A percentile compares a stretch with the other conserved stretches of the same genome.
phyloP scores from a whole-genome alignment of 2,329 filamentous ascomycete species.

The Aspergillus quadricinctus region DNA sequence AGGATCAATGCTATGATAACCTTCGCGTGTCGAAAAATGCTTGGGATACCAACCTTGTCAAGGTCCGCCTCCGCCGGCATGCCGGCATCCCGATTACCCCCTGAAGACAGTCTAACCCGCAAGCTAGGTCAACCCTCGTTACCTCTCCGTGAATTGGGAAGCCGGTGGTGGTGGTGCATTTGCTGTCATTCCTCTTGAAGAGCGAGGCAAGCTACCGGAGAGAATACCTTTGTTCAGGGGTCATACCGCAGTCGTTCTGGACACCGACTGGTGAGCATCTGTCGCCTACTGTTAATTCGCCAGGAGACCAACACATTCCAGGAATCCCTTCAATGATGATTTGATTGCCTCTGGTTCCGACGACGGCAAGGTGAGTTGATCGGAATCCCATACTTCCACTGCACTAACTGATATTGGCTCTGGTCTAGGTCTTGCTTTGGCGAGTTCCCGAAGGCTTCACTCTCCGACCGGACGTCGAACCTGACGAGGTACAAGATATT shows the following conservation, averaged over 20 bases:
- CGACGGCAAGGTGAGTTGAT: conserved; percentile 68
- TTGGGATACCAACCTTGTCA: conserved; percentile 98
- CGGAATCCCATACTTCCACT: neutral
- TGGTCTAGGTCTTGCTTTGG: conserved; percentile 76
- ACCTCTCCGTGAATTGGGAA: conserved; percentile 98
- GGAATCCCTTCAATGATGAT: conserved; percentile 94
- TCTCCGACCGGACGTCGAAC: conserved; percentile 69
- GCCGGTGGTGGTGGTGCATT: conserved; percentile 93
- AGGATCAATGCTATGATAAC: conserved; percentile 98
- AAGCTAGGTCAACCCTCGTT: conserved; percentile 83
- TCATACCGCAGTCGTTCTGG: conserved; percentile 90
- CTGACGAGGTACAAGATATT: conserved; percentile 76
- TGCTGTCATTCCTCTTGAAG: conserved; percentile 85
- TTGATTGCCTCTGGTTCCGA: conserved; percentile 92
- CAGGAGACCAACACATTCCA: conserved; percentile 33
- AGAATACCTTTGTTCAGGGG: conserved; percentile 92
- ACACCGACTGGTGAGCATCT: conserved; percentile 81
- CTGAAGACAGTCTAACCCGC: conserved; percentile 16
- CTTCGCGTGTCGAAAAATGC: conserved; percentile 96
- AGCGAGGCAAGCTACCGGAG: conserved; percentile 87
- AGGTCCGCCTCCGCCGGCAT: conserved; percentile 56
- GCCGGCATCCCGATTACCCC: conserved; percentile 20
- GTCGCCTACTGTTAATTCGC: conserved; percentile 5
- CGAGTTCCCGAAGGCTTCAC: conserved; percentile 85
- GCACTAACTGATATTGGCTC: conserved; percentile 4